phyloP scores from a whole-genome alignment of 345 rosid genomes.

The Brassica rapa region DNA sequence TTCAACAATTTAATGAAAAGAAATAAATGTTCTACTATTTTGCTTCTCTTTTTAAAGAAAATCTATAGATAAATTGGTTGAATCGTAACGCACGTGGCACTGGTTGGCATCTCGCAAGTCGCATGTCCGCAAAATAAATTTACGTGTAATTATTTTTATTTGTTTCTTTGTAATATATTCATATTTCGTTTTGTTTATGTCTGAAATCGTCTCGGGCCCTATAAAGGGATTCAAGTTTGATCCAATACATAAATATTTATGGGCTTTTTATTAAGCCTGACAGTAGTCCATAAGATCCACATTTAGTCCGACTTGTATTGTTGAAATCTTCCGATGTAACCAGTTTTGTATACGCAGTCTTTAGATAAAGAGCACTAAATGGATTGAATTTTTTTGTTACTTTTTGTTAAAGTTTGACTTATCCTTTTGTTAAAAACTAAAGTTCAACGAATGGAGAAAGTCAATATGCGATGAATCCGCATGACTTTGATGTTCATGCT shows the following conservation, averaged over 20 bases:
- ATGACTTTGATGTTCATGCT: conserved; percentile 7
- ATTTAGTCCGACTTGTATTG: not conserved
- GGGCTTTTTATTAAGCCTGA: conserved; percentile 12
- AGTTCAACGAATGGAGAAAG: conserved; percentile 17
- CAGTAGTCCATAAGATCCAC: conserved; percentile 1
- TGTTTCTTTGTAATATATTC: not conserved
- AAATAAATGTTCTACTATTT: not conserved
- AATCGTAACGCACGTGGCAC: conserved; percentile 37
- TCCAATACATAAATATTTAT: not conserved
- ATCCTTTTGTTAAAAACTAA: not conserved
- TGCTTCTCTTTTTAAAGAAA: not conserved
- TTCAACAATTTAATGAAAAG: not conserved
- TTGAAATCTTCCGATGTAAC: not conserved
- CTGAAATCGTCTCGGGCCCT: conserved; percentile 7
- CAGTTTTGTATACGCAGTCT: not conserved
- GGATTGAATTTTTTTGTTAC: not conserved
- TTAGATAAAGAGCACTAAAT: not conserved
- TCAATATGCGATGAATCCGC: conserved; percentile 3
- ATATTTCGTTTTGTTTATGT: not conserved
- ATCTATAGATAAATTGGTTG: not conserved
- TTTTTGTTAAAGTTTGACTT: conserved; percentile 3
- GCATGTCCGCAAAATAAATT: not conserved
- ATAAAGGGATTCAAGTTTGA: not conserved
- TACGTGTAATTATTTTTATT: not conserved
- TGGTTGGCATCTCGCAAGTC: conserved; percentile 25